Percentiles rank a stretch among this genome's conserved stretches.
These are phyloP conservation scores for Bryum argenteum DNA, from an alignment of 225 moss, liverwort and hornwort species.

Conservation along the genomic window DNA sequence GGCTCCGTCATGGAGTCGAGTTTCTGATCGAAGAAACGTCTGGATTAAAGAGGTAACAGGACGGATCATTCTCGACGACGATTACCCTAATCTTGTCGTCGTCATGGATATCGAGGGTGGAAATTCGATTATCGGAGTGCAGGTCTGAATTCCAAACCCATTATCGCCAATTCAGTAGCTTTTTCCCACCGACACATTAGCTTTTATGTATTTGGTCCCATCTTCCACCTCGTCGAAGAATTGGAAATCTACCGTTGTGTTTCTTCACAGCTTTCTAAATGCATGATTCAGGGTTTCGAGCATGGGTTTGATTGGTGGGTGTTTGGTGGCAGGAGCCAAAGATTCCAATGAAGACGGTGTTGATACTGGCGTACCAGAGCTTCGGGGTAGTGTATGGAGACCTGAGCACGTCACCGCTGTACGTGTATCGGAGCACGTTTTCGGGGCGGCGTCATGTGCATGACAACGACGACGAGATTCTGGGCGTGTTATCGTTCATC, in stretches of 20 bases:
- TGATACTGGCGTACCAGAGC: slow-evolving; percentile 87
- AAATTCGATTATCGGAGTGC: slow-evolving; percentile 11
- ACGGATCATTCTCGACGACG: not conserved
- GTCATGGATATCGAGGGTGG: slow-evolving; percentile 49
- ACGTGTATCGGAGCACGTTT: slow-evolving; percentile 76
- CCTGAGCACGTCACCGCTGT: slow-evolving; percentile 80
- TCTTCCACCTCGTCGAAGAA: too few relatives aligned
- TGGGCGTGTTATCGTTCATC: slow-evolving; percentile 76
- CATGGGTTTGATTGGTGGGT: not conserved
- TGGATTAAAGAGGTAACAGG: not conserved
- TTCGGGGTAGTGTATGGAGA: slow-evolving; percentile 92
- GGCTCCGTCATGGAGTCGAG: not conserved
- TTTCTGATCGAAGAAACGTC: not conserved
- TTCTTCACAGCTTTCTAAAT: not conserved
- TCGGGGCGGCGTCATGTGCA: slow-evolving; percentile 40
- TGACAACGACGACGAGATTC: slow-evolving; percentile 47
- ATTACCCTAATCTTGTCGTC: not conserved
- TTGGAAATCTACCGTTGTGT: too few relatives aligned
- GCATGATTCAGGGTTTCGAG: not conserved
- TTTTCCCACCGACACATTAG: not conserved
- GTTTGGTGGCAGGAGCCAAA: slow-evolving; percentile 32
- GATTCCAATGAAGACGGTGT: slow-evolving; percentile 38
- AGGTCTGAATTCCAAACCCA: slow-evolving; percentile 24
- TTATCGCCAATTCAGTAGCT: too few relatives aligned
- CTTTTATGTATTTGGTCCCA: not conserved